Evolutionary conservation across 1,284 basidiomycete species (phyloP).

Genomic region (Trichosporon ovoides): DNA sequence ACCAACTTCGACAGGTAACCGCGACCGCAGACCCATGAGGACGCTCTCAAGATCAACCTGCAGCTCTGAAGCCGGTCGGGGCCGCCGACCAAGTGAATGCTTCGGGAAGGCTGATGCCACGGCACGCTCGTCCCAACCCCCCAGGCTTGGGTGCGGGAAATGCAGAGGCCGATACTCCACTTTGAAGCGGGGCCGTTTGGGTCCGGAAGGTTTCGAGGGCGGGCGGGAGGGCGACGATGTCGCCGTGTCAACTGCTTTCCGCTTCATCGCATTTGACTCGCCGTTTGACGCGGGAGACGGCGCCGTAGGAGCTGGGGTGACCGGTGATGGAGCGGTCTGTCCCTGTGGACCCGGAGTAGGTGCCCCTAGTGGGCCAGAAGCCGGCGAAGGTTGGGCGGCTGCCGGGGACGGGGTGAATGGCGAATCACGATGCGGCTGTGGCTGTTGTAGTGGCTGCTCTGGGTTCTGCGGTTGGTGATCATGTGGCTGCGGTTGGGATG

Average conservation of each 20-base stretch:
- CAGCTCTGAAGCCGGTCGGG: constrained; percentile 54
- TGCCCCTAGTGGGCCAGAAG: background rate
- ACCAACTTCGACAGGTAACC: constrained; percentile 74
- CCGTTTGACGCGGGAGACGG: background rate
- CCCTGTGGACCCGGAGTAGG: constrained; percentile 10
- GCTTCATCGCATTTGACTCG: background rate
- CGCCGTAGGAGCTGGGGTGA: background rate
- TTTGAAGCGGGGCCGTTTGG: constrained; percentile 60
- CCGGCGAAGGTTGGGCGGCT: constrained; percentile 7
- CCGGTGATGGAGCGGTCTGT: background rate
- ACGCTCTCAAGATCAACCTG: constrained; percentile 84
- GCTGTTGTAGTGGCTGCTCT: background rate
- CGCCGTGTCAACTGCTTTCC: background rate
- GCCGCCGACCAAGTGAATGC: constrained; percentile 57
- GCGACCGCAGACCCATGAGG: constrained; percentile 80
- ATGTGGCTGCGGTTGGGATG: background rate
- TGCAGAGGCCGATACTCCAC: constrained; percentile 85
- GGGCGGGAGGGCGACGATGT: background rate
- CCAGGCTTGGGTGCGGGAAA: constrained; percentile 69
- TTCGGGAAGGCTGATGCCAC: constrained; percentile 59
- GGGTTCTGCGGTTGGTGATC: background rate
- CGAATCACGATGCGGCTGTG: background rate
- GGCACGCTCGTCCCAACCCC: constrained; percentile 75
- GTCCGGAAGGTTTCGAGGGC: constrained; percentile 6
- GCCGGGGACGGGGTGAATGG: background rate